Conservation (phyloP, 495 filamentous ascomycete species). For the Neohortaea acidophila region DNA sequence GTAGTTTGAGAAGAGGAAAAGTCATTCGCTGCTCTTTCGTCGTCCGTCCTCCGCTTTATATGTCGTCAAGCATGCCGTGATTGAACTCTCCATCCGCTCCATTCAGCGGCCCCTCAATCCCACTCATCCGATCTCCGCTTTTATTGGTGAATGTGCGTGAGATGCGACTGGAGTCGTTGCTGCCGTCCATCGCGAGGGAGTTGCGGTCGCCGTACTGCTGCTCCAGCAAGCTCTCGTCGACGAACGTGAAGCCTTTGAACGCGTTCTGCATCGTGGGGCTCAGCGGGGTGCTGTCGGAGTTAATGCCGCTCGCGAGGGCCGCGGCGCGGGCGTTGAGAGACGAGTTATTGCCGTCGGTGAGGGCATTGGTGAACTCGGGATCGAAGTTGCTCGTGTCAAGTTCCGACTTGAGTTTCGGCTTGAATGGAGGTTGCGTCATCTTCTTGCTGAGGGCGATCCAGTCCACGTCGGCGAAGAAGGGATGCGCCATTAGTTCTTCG, state of each 20-base stretch:
- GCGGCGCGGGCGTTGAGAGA: conserved; percentile 81
- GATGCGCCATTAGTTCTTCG: conserved; percentile 83
- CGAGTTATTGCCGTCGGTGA: conserved; percentile 48
- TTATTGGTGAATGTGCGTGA: conserved; percentile 9
- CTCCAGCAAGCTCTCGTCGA: conserved; percentile 91
- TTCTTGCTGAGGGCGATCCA: conserved; percentile 79
- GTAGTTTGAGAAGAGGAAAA: too few species aligned
- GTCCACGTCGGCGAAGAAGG: conserved; percentile 81
- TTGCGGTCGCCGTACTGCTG: conserved; percentile 54
- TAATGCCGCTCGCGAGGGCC: conserved; percentile 56
- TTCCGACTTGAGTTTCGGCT: conserved; percentile 87
- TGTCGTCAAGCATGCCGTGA: conserved; percentile 27
- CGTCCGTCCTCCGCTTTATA: too few species aligned
- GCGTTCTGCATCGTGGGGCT: conserved; percentile 94
- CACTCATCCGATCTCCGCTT: conserved; percentile 26
- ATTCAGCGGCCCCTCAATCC: conserved; percentile 14
- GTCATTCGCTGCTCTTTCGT: too few species aligned
- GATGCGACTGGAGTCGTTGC: conserved; percentile 19
- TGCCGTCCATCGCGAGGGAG: conserved; percentile 38
- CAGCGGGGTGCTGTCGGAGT: conserved; percentile 73
- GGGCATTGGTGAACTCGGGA: conserved; percentile 91
- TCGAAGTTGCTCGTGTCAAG: conserved; percentile 97
- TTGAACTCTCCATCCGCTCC: conserved; percentile 26
- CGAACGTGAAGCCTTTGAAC: conserved; percentile 96
- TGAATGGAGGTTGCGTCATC: conserved; percentile 91